Evolutionary conservation across 116 monocot species (phyloP).

Genomic region (Iris pallida): DNA sequence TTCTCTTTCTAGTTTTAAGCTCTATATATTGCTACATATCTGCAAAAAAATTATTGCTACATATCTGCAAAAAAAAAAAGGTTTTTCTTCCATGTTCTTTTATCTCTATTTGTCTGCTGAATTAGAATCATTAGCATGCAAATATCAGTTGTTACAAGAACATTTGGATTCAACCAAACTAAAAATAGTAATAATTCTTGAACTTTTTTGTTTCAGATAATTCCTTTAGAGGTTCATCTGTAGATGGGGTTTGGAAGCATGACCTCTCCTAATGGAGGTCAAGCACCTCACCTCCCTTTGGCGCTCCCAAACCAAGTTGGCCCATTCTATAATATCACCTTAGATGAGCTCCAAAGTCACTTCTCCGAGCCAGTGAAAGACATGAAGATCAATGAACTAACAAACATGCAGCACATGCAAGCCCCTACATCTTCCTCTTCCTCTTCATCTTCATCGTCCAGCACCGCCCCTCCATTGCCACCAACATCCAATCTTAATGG

Average conservation of each 20-base stretch:
- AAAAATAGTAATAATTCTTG: not conserved
- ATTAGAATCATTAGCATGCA: too few relatives aligned
- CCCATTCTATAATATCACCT: conserved; percentile 25
- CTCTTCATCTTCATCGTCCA: not conserved
- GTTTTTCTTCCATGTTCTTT: too few relatives aligned
- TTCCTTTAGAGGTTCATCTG: not conserved
- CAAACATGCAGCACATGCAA: conserved; percentile 13
- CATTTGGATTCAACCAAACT: not conserved
- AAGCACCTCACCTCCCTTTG: conserved; percentile 1
- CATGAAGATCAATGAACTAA: conserved; percentile 39
- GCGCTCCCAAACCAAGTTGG: conserved; percentile 20
- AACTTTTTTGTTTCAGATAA: conserved; percentile 4
- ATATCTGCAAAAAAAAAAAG: too few relatives aligned
- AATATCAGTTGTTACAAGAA: too few relatives aligned
- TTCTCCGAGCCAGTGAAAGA: conserved; percentile 20
- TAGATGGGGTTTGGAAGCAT: conserved; percentile 27
- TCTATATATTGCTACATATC: too few relatives aligned
- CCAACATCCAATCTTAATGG: not conserved
- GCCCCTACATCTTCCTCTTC: not conserved
- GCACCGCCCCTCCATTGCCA: not conserved
- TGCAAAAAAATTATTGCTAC: too few relatives aligned
- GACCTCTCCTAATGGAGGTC: conserved; percentile 12
- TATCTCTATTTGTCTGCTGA: too few relatives aligned
- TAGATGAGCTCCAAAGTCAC: conserved; percentile 31
- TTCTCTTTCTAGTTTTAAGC: too few relatives aligned